phyloP scores from a whole-genome alignment of 345 rosid species.

The Hibiscus trionum region DNA sequence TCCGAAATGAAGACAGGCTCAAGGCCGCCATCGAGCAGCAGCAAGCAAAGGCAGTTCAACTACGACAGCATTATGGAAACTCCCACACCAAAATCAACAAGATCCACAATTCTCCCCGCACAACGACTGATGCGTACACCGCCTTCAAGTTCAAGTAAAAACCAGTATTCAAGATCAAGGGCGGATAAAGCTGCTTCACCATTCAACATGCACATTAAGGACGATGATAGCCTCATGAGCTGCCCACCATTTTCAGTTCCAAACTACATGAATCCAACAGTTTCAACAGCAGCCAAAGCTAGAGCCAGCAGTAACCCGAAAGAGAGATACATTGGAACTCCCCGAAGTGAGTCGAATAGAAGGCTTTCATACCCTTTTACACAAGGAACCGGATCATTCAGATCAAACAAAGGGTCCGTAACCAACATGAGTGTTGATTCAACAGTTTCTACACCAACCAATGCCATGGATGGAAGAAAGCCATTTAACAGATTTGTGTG shows the following conservation, averaged over 20 bases:
- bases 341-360: slow-evolving; percentile 57
- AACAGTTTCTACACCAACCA: slow-evolving; percentile 69
- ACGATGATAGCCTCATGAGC: slow-evolving; percentile 82
- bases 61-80: slow-evolving; percentile 48
- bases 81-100: slow-evolving; percentile 68
- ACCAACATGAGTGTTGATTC: slow-evolving; percentile 73
- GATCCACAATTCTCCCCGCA: slow-evolving; percentile 37
- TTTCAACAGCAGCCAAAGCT: slow-evolving; percentile 67
- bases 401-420: slow-evolving; percentile 42
- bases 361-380: slow-evolving; percentile 62
- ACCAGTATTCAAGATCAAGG: slow-evolving; percentile 53
- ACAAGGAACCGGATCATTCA: slow-evolving; percentile 68
- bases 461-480: slow-evolving; percentile 55
- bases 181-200: slow-evolving; percentile 51
- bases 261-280: slow-evolving; percentile 82
- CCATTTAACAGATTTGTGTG: slow-evolving; percentile 96
- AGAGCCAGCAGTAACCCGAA: slow-evolving; percentile 70
- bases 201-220: slow-evolving; percentile 48
- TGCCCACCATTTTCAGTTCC: slow-evolving; percentile 90
- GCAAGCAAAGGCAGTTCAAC: slow-evolving; percentile 31
- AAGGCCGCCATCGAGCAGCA: slow-evolving; percentile 39
- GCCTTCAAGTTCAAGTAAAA: slow-evolving; percentile 26
- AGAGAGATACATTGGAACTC: slow-evolving; percentile 58
- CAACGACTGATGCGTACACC: slow-evolving; percentile 47
- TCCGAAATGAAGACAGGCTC: slow-evolving; percentile 48